phyloP scores from a whole-genome alignment of 768 basidiomycete genomes.

The Baorangia bicolor region DNA sequence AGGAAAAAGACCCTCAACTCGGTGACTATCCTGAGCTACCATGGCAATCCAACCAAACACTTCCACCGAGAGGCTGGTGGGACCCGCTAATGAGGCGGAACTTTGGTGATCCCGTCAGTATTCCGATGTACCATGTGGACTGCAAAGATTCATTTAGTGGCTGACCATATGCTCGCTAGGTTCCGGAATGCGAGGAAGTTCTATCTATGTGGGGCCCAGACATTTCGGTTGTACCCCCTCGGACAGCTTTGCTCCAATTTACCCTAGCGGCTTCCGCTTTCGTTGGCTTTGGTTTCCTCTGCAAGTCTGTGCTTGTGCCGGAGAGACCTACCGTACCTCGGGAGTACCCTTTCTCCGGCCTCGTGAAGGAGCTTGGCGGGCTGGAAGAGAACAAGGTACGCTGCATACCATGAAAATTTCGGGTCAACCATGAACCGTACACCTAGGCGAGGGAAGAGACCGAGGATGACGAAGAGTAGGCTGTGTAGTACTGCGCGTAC shows the following conservation, averaged over 20 bases:
- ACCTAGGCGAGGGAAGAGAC: conserved; percentile 39
- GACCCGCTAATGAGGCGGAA: conserved; percentile 77
- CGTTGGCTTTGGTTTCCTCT: conserved; percentile 56
- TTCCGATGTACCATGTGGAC: conserved; percentile 8
- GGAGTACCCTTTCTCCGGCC: conserved; percentile 74
- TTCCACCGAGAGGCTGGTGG: conserved; percentile 69
- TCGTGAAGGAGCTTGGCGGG: conserved; percentile 77
- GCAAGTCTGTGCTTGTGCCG: conserved; percentile 54
- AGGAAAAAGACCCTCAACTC: conserved; percentile 62
- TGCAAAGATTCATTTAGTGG: conserved; percentile 2
- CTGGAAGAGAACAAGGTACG: conserved; percentile 75
- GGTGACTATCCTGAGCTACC: conserved; percentile 74
- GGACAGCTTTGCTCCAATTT: conserved; percentile 65
- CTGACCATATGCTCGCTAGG: conserved; percentile 39
- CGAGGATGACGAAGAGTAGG: conserved; percentile 33
- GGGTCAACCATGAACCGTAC: conserved; percentile 3
- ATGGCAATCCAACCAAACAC: conserved; percentile 60
- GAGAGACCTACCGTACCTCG: conserved; percentile 67
- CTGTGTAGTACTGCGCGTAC: conserved; percentile 13
- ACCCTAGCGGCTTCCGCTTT: conserved; percentile 60
- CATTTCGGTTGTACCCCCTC: conserved; percentile 57
- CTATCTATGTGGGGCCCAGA: conserved; percentile 90
- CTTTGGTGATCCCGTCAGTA: conserved; percentile 71
- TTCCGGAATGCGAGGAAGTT: conserved; percentile 79
- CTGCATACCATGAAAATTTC: not conserved